Percentiles rank a stretch among this genome's conserved stretches.
Conservation (phyloP, 129 eudicot genomes). For the Ambrosia trifida region DNA sequence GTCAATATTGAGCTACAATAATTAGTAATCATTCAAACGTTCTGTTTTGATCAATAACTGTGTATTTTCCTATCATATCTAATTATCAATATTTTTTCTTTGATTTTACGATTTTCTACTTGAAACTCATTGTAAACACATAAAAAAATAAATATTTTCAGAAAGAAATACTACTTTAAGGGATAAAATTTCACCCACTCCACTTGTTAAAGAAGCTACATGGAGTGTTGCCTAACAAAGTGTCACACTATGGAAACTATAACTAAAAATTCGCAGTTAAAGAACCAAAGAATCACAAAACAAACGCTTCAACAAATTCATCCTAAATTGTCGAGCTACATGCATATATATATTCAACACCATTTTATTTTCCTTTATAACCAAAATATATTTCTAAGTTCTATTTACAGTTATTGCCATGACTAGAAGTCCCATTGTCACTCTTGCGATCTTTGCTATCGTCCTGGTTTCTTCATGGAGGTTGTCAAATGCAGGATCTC, state of each 20-base stretch:
- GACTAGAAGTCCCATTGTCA: neutral
- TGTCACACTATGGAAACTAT: neutral
- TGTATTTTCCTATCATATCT: too few relatives aligned
- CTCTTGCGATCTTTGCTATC: neutral
- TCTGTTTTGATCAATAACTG: too few relatives aligned
- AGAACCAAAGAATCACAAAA: slow-evolving; percentile 13
- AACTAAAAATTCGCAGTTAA: neutral
- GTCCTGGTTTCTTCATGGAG: neutral
- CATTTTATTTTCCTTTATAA: neutral
- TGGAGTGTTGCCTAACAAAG: slow-evolving; percentile 1
- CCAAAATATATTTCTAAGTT: neutral
- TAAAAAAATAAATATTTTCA: too few relatives aligned
- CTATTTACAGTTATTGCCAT: slow-evolving; percentile 8
- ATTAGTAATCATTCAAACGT: too few relatives aligned
- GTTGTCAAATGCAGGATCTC: slow-evolving; percentile 5
- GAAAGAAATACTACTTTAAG: too few relatives aligned
- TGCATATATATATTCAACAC: neutral
- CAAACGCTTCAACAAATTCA: slow-evolving; percentile 7
- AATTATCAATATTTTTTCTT: too few relatives aligned
- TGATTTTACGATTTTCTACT: too few relatives aligned
- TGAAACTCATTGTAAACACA: too few relatives aligned
- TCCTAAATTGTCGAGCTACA: slow-evolving; percentile 7
- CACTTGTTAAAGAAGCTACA: neutral
- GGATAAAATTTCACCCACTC: neutral
- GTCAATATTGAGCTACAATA: too few relatives aligned